A percentile compares a stretch with the other conserved stretches of the same genome.
Conservation (phyloP, 108 stramenopile genomes). For the Cyclostephanos invisitatus region DNA sequence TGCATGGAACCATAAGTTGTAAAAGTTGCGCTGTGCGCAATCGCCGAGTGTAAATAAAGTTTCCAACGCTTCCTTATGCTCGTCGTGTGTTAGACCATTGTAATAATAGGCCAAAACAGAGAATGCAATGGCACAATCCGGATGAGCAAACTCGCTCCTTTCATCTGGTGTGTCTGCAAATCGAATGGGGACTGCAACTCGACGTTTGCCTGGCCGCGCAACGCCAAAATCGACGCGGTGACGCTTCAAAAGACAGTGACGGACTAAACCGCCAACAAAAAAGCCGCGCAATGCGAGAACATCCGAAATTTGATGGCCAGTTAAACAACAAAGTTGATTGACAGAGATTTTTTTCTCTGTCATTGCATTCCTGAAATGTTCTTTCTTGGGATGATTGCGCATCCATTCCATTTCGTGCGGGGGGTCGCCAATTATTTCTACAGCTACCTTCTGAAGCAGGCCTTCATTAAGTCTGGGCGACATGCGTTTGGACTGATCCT, state of each 20-base stretch:
- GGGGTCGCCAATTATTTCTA: constrained; percentile 16
- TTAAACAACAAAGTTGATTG: background rate
- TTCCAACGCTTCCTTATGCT: constrained; percentile 39
- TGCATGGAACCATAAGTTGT: constrained; percentile 47
- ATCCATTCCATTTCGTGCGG: constrained; percentile 36
- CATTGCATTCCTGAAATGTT: constrained; percentile 21
- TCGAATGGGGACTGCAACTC: constrained; percentile 52
- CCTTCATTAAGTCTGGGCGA: constrained; percentile 5
- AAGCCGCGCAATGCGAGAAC: constrained; percentile 53
- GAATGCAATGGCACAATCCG: constrained; percentile 49
- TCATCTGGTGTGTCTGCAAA: constrained; percentile 49
- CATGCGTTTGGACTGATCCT: background rate
- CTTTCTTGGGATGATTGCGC: background rate
- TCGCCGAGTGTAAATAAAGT: constrained; percentile 30
- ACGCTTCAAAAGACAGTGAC: constrained; percentile 55
- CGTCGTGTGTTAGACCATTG: constrained; percentile 40
- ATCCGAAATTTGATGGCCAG: constrained; percentile 10
- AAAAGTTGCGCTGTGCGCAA: constrained; percentile 36
- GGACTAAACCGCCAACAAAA: constrained; percentile 37
- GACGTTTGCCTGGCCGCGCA: constrained; percentile 34
- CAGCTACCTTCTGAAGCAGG: constrained; percentile 8
- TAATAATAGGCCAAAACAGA: constrained; percentile 56
- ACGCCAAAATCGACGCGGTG: constrained; percentile 56
- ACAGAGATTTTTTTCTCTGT: constrained; percentile 1
- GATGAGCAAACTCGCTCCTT: constrained; percentile 56